Conservation (phyloP, 352 stramenopile genomes). For the Aphanomyces astaci region DNA sequence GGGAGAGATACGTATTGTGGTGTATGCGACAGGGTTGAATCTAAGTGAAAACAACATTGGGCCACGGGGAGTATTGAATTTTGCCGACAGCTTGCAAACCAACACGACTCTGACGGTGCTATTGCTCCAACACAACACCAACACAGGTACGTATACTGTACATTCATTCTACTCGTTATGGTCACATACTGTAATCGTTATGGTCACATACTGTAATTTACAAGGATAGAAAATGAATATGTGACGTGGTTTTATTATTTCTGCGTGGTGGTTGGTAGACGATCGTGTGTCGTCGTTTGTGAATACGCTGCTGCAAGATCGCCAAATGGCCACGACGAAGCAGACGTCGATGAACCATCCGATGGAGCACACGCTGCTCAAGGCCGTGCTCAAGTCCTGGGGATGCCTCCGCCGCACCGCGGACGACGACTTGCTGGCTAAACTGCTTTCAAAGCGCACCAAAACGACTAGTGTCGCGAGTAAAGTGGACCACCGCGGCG, state of each 20-base stretch:
- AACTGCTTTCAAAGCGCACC: neutral
- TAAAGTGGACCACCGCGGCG: neutral
- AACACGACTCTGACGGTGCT: conserved; percentile 20
- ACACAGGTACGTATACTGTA: conserved; percentile 7
- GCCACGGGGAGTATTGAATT: conserved; percentile 13
- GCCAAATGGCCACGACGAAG: neutral
- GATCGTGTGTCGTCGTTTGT: conserved; percentile 13
- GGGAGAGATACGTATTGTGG: neutral
- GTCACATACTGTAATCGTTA: no score
- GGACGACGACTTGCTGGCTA: neutral
- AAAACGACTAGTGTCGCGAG: neutral
- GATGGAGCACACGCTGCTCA: conserved; percentile 18
- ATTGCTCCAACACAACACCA: conserved; percentile 9
- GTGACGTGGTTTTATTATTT: no score
- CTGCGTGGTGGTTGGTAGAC: no score
- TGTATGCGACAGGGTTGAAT: conserved; percentile 4
- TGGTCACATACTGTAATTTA: no score
- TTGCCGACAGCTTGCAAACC: conserved; percentile 21
- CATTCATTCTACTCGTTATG: no score
- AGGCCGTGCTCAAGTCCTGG: conserved; percentile 7
- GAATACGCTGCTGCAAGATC: conserved; percentile 10
- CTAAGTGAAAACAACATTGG: conserved; percentile 8
- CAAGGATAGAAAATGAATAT: no score
- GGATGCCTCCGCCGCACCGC: neutral
- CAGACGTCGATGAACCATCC: conserved; percentile 20